Base-by-base conservation (phyloP, 257 asterid genomes). In the Jacaranda mimosifolia region DNA sequence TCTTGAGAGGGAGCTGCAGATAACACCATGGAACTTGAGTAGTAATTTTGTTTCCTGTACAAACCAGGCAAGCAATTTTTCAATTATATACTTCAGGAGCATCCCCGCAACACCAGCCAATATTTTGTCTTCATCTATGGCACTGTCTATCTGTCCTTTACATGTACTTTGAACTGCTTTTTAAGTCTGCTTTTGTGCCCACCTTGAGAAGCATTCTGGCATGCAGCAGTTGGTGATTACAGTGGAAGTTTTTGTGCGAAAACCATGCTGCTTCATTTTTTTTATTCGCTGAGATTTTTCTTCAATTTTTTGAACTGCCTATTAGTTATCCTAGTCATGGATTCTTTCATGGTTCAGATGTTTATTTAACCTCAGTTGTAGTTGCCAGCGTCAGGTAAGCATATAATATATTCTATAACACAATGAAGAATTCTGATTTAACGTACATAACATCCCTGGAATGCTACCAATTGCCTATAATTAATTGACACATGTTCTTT, bases 21-120 rank as follows among this genome's bases (percentile, higher is more conserved):
- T 96, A 77, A 96, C 99, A 12, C 99, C 99, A 19, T 96, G 99
- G 98, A 96, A 91, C 84, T 86, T 96, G 90, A 96, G 97, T 77
- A 87, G 89, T 82, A 96, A 93, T 77, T 96, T 93, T 76, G 99
- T 96, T 81, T 88, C 98, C 73, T 96, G 97, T 83, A 93, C 97
- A 68, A 96, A 86, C 84, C 98, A 93, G 97, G 99, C 85, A 83
- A 85, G 84, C 65, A 14, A 63, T 7, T 13, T 52, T 71, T 69
- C 51, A 56, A 64, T 69, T 19, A 59, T 63, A 40, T 72, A 21
- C 39, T 43, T 77, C 73, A 57, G 35, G 39, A 56, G 38, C 42
- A 5, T 0, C 9, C 49, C 62, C 35, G 7, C 4, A 15, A 26
- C 5, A 51, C 62, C 46, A n/a, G 13, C 18, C 72, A 53, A 55